Conservation (phyloP, 2,329 filamentous ascomycete genomes). For the Cladophialophora exuberans region DNA sequence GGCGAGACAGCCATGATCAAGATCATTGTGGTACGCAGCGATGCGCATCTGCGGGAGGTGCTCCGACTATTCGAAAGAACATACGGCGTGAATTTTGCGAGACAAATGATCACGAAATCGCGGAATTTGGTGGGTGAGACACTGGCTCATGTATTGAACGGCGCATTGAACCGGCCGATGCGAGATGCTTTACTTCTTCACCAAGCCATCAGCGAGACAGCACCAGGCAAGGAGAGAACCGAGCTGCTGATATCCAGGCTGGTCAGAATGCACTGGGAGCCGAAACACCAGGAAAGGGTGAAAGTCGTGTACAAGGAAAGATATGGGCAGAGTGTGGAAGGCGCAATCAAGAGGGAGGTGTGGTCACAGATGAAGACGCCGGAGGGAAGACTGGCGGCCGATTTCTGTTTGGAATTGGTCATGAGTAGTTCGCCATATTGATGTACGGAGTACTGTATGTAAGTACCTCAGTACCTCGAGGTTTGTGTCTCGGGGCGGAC, state of each 20-base stretch:
- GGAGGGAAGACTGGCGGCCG: conserved; percentile 31
- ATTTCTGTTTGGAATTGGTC: conserved; percentile 30
- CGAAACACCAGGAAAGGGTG: conserved; percentile 75
- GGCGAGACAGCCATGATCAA: conserved; percentile 86
- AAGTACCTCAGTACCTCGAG: too few species aligned
- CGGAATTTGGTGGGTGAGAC: conserved; percentile 93
- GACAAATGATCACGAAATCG: conserved; percentile 84
- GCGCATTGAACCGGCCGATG: conserved; percentile 92
- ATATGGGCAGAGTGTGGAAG: conserved; percentile 74
- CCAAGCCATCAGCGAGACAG: conserved; percentile 79
- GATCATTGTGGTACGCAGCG: conserved; percentile 79
- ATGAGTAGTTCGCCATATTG: conserved; percentile 20
- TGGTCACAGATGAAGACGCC: conserved; percentile 52
- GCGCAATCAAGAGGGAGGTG: conserved; percentile 77
- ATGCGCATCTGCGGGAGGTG: conserved; percentile 79
- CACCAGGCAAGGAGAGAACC: conserved; percentile 72
- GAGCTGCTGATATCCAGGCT: conserved; percentile 87
- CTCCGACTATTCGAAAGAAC: conserved; percentile 74
- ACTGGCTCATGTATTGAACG: conserved; percentile 92
- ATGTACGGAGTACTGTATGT: neutral
- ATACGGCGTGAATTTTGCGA: conserved; percentile 80
- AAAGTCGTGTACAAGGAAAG: conserved; percentile 79
- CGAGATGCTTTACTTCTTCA: conserved; percentile 88
- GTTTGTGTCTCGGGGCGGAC: too few species aligned
- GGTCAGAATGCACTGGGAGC: conserved; percentile 91